Evolutionary conservation across 1,284 basidiomycete genomes (phyloP).

Genomic region (Lentinus polychrous): DNA sequence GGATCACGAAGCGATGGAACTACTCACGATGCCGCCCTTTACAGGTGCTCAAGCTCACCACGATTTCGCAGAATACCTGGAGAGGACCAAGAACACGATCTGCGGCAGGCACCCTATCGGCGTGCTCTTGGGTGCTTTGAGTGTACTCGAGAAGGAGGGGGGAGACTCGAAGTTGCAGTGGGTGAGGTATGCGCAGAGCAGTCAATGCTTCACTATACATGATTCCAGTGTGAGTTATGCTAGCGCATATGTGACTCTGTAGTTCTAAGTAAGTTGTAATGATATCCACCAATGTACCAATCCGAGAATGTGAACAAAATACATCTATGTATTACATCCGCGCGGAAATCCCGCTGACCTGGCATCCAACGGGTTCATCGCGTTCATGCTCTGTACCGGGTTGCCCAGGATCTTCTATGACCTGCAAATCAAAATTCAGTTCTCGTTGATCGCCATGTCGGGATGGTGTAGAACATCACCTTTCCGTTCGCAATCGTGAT

Average conservation of each 20-base stretch:
- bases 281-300: neutral
- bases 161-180: slow-evolving; percentile 52
- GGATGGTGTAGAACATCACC: too few relatives aligned
- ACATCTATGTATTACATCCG: slow-evolving; percentile 32
- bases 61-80: slow-evolving; percentile 72
- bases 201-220: slow-evolving; percentile 54
- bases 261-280: neutral
- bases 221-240: slow-evolving; percentile 97
- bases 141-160: slow-evolving; percentile 48
- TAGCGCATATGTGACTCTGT: slow-evolving; percentile 44
- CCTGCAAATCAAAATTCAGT: slow-evolving; percentile 32
- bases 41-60: slow-evolving; percentile 49
- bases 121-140: slow-evolving; percentile 77
- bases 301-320: neutral
- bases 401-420: slow-evolving; percentile 54
- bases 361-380: slow-evolving; percentile 50
- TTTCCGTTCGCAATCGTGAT: slow-evolving; percentile 45
- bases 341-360: slow-evolving; percentile 26
- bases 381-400: slow-evolving; percentile 54
- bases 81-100: slow-evolving; percentile 89
- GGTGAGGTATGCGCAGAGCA: slow-evolving; percentile 92
- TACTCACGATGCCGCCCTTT: slow-evolving; percentile 55
- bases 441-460: neutral
- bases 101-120: slow-evolving; percentile 96
- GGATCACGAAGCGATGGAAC: slow-evolving; percentile 75